phyloP scores from a whole-genome alignment of 139 green algal species.

The Choricystis sp. region DNA sequence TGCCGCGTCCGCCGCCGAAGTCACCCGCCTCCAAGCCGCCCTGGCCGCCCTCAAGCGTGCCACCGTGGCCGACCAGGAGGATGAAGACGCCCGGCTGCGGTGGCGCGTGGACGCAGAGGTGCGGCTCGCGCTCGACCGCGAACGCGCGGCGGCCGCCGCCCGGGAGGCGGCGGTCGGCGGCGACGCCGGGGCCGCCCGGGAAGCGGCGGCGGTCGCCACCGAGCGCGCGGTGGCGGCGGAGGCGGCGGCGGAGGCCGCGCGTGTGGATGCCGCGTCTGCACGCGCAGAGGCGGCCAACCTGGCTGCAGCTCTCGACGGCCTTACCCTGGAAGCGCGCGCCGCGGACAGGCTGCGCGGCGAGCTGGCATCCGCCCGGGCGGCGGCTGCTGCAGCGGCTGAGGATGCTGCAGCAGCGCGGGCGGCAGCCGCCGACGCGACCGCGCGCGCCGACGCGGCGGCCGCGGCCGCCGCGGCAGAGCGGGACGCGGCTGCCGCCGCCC shows the following conservation, averaged over 20 bases:
- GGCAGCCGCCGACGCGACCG: too few relatives aligned
- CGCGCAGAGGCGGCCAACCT: background rate
- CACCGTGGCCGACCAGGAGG: constrained; percentile 31
- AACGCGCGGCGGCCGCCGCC: background rate
- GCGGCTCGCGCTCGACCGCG: constrained; percentile 1
- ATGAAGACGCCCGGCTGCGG: constrained; percentile 20
- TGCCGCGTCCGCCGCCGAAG: background rate
- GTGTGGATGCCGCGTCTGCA: background rate
- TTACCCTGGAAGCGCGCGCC: constrained; percentile 37
- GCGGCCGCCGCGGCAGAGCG: background rate
- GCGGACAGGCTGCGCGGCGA: constrained; percentile 24
- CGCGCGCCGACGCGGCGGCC: background rate
- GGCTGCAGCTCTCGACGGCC: constrained; percentile 33
- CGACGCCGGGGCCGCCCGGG: constrained; percentile 18
- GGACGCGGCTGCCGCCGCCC: background rate
- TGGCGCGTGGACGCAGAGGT: constrained; percentile 21
- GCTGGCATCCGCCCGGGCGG: constrained; percentile 3
- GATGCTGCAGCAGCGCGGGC: constrained; percentile 1
- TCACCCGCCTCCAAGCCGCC: background rate
- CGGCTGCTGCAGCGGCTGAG: background rate
- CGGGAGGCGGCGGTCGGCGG: background rate
- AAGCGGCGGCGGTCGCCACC: constrained; percentile 14
- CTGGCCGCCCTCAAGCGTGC: constrained; percentile 25
- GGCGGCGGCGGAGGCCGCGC: background rate
- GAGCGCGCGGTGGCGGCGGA: background rate